Evolutionary conservation across 768 basidiomycete species (phyloP), one percentile per base, ranked within the genome.

Genomic region (Phanerodontia chrysosporium): DNA sequence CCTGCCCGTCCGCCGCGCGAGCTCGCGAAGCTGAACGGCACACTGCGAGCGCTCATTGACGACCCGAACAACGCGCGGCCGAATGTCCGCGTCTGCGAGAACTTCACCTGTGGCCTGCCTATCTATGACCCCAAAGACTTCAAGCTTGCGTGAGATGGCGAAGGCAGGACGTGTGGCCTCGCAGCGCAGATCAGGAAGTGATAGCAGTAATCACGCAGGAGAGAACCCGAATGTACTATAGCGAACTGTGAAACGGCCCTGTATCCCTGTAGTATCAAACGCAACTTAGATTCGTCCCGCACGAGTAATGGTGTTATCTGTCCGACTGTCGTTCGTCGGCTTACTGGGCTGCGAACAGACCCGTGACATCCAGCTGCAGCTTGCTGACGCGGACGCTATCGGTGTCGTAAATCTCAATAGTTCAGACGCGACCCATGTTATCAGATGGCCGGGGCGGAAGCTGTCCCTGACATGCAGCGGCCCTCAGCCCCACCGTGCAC

Each of bases 21-120:
- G 51, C 62, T 67, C 6, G 58, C 66, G 29, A 58, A 48, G 59
- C 44, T 60, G 22, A 69, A 69, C 39, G 58, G 52, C 1, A 66
- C 63, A 13, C 35, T 69, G 16, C 56, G 62, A 8, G 56, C 51
- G 16, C 44, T 66, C 14, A 25, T 46, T 3, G 49, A 18, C 28
- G 49, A 32, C 22, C 59, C 61, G 16, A 32, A 3, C 24, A 55
- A 51, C 18, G 22, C 32, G 27, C 28, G 14, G 59, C 61, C 64
- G 35, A 65, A 61, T 45, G 66, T 66, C 13, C 64, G 65, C 7
- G 49, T 69, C 14, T 69, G 67, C 58, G 62, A 66, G 63, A 64
- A 65, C 62, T 66, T 69, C 49, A 48, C 65, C 16, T 69, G 67
- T 36, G 63, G 67, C 9, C 39, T 66, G 24, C 67, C 67, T 13